These are phyloP conservation scores for Clohesyomyces aquaticus DNA, from an alignment of 495 filamentous ascomycete genomes.

Conservation along the genomic window DNA sequence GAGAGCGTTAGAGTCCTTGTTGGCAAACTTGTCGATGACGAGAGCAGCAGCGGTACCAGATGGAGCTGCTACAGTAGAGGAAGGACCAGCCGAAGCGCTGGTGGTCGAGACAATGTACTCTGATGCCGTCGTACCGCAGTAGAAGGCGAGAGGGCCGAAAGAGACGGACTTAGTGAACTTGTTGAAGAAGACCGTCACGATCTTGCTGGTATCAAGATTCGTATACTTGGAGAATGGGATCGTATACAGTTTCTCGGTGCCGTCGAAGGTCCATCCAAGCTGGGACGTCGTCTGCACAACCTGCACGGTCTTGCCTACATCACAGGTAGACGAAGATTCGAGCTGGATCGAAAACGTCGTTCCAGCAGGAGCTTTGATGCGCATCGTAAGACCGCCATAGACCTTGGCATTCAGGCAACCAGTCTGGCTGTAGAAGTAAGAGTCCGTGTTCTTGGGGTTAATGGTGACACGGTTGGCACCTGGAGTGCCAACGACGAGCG, in stretches of 20 bases:
- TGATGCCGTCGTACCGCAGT: conserved; percentile 57
- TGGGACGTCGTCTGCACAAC: conserved; percentile 52
- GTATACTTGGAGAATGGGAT: conserved; percentile 60
- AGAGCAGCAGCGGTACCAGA: conserved; percentile 55
- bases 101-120: conserved; percentile 57
- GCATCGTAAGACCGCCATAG: conserved; percentile 64
- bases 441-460: conserved; percentile 52
- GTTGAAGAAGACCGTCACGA: conserved; percentile 57
- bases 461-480: conserved; percentile 58
- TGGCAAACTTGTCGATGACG: conserved; percentile 70
- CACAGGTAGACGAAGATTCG: conserved; percentile 53
- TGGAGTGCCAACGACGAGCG: conserved; percentile 52
- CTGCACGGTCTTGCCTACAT: conserved; percentile 29
- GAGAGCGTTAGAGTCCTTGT: conserved; percentile 61
- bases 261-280: conserved; percentile 65
- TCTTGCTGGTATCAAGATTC: conserved; percentile 57
- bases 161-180: conserved; percentile 54
- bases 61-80: conserved; percentile 55
- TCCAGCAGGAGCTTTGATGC: conserved; percentile 59
- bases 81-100: conserved; percentile 46
- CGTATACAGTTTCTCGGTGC: conserved; percentile 62
- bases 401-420: conserved; percentile 57
- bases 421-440: conserved; percentile 65
- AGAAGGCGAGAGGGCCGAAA: conserved; percentile 62
- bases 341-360: conserved; percentile 60